Evolutionary conservation across 2,329 filamentous ascomycete genomes (phyloP).

Genomic region (Aspergillus sp.): DNA sequence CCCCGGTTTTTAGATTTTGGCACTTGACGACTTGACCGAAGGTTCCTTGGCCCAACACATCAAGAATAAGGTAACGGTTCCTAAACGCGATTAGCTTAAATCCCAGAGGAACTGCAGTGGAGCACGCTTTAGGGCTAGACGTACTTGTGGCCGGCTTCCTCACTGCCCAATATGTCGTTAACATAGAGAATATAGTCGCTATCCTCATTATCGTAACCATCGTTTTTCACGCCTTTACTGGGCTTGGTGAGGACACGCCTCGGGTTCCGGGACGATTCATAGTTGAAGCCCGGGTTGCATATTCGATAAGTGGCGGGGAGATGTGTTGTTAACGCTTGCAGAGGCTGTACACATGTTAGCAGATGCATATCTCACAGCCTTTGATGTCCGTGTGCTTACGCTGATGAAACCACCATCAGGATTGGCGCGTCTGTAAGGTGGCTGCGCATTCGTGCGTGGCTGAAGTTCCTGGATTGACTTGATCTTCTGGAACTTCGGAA

Average conservation of each 20-base stretch:
- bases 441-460: constrained; percentile 82
- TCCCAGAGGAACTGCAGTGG: neutral
- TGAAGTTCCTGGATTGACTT: constrained; percentile 72
- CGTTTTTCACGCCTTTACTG: constrained; percentile 97
- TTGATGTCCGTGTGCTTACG: constrained; percentile 55
- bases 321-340: constrained; percentile 93
- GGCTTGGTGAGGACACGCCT: constrained; percentile 95
- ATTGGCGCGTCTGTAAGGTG: constrained; percentile 87
- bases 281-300: constrained; percentile 97
- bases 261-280: constrained; percentile 95
- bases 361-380: neutral
- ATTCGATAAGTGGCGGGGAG: constrained; percentile 95
- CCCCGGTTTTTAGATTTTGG: constrained; percentile 96
- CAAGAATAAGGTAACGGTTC: constrained; percentile 94
- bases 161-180: constrained; percentile 95
- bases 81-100: constrained; percentile 43
- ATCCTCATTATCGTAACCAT: constrained; percentile 98
- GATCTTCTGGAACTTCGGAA: constrained; percentile 85
- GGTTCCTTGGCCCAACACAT: constrained; percentile 94
- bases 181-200: constrained; percentile 99
- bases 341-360: constrained; percentile 60
- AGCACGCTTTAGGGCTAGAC: constrained; percentile 31
- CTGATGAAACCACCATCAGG: constrained; percentile 98
- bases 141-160: constrained; percentile 96
- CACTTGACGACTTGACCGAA: constrained; percentile 99